Conservation (phyloP, 2,329 filamentous ascomycete species). For the Dendrostoma leiphaemia region DNA sequence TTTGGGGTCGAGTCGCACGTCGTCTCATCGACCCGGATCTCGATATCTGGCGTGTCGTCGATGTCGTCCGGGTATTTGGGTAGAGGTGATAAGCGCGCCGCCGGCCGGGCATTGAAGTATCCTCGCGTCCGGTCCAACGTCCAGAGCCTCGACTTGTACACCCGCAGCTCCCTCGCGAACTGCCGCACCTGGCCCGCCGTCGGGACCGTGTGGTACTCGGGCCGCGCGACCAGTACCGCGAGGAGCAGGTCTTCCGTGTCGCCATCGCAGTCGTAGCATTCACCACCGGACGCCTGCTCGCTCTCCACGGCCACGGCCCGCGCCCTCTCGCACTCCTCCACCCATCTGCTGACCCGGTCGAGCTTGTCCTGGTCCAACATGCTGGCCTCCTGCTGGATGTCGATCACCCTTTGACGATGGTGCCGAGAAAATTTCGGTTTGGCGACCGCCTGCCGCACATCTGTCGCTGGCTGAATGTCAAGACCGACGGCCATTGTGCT, state of each 20-base stretch:
- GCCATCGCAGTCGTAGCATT: background rate
- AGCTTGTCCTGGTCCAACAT: background rate
- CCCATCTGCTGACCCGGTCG: background rate
- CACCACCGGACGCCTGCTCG: background rate
- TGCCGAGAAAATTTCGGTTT: background rate
- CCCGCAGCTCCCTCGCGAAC: slow-evolving; percentile 1
- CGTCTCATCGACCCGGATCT: background rate
- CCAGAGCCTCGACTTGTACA: slow-evolving; percentile 1
- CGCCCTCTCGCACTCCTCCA: background rate
- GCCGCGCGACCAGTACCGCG: background rate
- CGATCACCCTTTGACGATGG: background rate
- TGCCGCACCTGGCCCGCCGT: background rate
- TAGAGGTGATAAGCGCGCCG: too few species aligned
- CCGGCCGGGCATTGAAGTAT: background rate
- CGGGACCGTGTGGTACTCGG: slow-evolving; percentile 1
- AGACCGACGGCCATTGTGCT: background rate
- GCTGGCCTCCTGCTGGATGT: background rate
- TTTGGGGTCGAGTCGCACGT: background rate
- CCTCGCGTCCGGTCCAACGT: background rate
- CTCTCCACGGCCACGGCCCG: background rate
- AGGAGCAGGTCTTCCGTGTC: slow-evolving; percentile 7
- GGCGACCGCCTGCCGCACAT: background rate
- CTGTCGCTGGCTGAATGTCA: background rate
- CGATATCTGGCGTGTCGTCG: background rate
- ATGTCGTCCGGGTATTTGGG: slow-evolving; percentile 3